Base-by-base conservation (phyloP, 208 protist genomes). In the Crithidia expoeki region DNA sequence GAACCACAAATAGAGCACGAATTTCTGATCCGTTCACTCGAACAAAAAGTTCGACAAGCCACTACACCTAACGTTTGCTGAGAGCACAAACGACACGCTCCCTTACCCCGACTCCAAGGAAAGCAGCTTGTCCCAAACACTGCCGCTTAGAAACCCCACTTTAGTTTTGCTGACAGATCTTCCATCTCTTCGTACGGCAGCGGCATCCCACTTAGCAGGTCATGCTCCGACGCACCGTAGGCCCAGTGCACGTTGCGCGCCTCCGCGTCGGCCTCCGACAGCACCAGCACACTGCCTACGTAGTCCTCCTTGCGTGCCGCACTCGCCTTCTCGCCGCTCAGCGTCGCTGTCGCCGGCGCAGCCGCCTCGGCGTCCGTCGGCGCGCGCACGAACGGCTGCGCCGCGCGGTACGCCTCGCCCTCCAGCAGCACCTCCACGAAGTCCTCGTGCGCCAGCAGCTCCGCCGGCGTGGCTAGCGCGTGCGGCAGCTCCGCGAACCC, bases 381-480 rank as follows among this genome's bases (percentile, higher is more conserved):
- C 19, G 17, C 0, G 33, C 50, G 50, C 62, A 68, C 62, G 14
- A 49, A 42, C 17, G 62, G 9, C 62, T 50, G 62, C 25, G 62
- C 62, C 5, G 46, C 50, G 33, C 17, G 4, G 53, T 59, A 59
- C 53, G 53, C 34, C 19, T 40, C 53, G 33, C 53, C 28, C 11
- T 25, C 27, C 63, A 69, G 38, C 52, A 60, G 63, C 36, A 36
- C 36, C 63, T 59, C 63, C 10, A 28, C 23, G 38, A 69, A 69
- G 63, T 69, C 63, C 33, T 69, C 63, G 47, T 69, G 47, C 25
- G 63, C 63, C 38, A 69, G 51, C 63, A 69, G 63, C 52, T 69
- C 63, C 6, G 63, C 34, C 10, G 51, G 51, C 34, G 32, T 27
- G 52, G 49, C 52, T 52, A 69, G 38, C 32, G 63, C 63, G 38